Evolutionary conservation across 441 rosid genomes (phyloP).

Genomic region (Brassica balearica): DNA sequence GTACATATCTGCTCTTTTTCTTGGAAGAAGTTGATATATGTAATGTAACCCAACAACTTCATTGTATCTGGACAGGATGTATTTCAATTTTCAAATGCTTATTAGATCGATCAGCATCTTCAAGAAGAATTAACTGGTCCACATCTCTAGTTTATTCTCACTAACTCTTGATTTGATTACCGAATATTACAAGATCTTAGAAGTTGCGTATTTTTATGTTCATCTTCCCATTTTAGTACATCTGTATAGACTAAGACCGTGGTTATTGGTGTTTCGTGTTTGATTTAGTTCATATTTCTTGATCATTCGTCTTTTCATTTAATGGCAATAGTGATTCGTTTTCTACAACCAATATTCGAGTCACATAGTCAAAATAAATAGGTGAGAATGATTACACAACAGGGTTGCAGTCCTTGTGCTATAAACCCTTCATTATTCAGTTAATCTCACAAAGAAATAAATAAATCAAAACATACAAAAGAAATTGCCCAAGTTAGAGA

Average conservation of each 20-base stretch:
- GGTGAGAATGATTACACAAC: slow-evolving; percentile 24
- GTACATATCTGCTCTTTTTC: slow-evolving; percentile 18
- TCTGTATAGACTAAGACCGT: not conserved
- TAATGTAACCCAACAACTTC: slow-evolving; percentile 28
- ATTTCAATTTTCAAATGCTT: slow-evolving; percentile 12
- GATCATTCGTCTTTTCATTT: slow-evolving; percentile 4
- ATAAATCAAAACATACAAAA: slow-evolving; percentile 26
- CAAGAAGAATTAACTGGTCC: slow-evolving; percentile 21
- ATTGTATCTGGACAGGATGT: slow-evolving; percentile 34
- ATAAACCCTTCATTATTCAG: slow-evolving; percentile 34
- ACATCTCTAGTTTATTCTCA: slow-evolving; percentile 25
- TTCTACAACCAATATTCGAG: slow-evolving; percentile 16
- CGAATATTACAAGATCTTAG: slow-evolving; percentile 12
- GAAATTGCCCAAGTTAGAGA: slow-evolving; percentile 15
- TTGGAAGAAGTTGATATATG: slow-evolving; percentile 23
- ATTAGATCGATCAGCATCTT: slow-evolving; percentile 16
- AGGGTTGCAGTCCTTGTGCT: slow-evolving; percentile 20
- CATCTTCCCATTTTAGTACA: not conserved
- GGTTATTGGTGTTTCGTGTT: not conserved
- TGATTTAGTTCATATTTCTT: not conserved
- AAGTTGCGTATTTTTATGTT: not conserved
- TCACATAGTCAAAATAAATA: not conserved
- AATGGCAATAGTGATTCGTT: not conserved
- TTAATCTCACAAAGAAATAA: slow-evolving; percentile 26
- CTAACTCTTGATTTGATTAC: slow-evolving; percentile 32